A percentile compares a stretch with the other conserved stretches of the same genome.
phyloP scores from a whole-genome alignment of 306 rosid genomes.

The Morella rubra region DNA sequence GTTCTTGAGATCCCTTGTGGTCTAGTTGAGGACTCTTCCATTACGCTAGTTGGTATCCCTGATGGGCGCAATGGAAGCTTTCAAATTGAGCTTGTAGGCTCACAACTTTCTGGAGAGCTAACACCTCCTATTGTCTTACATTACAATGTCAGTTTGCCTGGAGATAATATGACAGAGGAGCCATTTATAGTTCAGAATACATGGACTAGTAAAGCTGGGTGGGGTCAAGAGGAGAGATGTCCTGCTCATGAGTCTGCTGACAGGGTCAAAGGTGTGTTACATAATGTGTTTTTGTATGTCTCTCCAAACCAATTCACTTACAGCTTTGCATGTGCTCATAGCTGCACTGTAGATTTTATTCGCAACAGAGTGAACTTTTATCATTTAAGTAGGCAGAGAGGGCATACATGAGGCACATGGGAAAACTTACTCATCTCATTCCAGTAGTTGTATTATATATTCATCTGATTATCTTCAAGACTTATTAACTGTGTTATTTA shows the following conservation, averaged over 20 bases:
- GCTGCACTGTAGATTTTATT: background rate
- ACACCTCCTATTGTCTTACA: slow-evolving; percentile 65
- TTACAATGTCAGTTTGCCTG: slow-evolving; percentile 73
- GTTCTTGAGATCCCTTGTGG: slow-evolving; percentile 84
- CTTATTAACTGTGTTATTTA: background rate
- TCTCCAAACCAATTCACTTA: background rate
- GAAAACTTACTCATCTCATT: background rate
- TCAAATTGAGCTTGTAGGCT: slow-evolving; percentile 69
- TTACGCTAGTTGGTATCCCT: slow-evolving; percentile 81
- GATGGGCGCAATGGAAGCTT: slow-evolving; percentile 58
- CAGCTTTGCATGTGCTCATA: background rate
- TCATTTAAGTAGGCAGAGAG: background rate
- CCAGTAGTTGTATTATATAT: background rate
- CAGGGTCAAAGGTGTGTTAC: slow-evolving; percentile 50
- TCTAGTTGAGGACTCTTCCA: slow-evolving; percentile 75
- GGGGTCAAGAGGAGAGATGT: slow-evolving; percentile 85
- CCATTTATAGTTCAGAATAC: slow-evolving; percentile 80
- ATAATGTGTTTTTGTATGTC: slow-evolving; percentile 6
- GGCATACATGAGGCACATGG: background rate
- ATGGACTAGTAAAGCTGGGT: slow-evolving; percentile 77
- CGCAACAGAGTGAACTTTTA: background rate
- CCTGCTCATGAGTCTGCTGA: slow-evolving; percentile 60
- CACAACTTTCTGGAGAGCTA: slow-evolving; percentile 49
- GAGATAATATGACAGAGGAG: slow-evolving; percentile 73
- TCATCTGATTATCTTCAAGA: background rate